These are phyloP conservation scores for Aspergillus udagawae DNA, from an alignment of 2,329 filamentous ascomycete species.

Conservation along the genomic window DNA sequence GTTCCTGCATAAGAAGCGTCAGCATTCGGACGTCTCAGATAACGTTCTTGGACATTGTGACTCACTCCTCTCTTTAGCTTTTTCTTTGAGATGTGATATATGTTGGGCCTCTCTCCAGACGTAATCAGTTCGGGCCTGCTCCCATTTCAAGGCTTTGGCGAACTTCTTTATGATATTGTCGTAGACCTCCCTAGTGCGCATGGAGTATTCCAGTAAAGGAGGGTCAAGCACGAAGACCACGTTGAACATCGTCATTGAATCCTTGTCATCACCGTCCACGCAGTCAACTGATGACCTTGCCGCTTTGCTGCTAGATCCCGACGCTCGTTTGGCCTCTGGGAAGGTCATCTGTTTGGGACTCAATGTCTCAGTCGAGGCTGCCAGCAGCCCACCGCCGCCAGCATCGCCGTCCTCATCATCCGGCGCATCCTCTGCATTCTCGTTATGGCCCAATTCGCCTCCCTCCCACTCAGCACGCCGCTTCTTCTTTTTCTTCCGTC, in stretches of 20 bases:
- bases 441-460: conserved; percentile 33
- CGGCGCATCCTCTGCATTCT: conserved; percentile 31
- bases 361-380: conserved; percentile 25
- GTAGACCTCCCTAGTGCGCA: conserved; percentile 73
- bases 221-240: conserved; percentile 88
- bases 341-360: conserved; percentile 19
- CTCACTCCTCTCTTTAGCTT: conserved; percentile 61
- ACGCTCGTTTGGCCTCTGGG: conserved; percentile 22
- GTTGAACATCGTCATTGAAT: conserved; percentile 94
- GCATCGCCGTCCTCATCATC: conserved; percentile 26
- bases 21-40: conserved; percentile 6
- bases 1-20: conserved; percentile 23
- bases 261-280: conserved; percentile 39
- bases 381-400: conserved; percentile 24
- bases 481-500: conserved; percentile 44
- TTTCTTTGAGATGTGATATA: conserved; percentile 76
- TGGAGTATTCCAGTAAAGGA: conserved; percentile 70
- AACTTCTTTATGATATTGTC: conserved; percentile 87
- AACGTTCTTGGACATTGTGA: background rate
- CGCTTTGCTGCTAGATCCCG: conserved; percentile 17
- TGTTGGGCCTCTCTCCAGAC: conserved; percentile 86
- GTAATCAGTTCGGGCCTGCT: conserved; percentile 84
- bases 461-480: conserved; percentile 27
- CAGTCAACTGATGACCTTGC: conserved; percentile 20
- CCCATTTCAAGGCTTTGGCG: conserved; percentile 87